Base-by-base conservation (phyloP, 805 yeast species). In the Ogataea polymorpha region DNA sequence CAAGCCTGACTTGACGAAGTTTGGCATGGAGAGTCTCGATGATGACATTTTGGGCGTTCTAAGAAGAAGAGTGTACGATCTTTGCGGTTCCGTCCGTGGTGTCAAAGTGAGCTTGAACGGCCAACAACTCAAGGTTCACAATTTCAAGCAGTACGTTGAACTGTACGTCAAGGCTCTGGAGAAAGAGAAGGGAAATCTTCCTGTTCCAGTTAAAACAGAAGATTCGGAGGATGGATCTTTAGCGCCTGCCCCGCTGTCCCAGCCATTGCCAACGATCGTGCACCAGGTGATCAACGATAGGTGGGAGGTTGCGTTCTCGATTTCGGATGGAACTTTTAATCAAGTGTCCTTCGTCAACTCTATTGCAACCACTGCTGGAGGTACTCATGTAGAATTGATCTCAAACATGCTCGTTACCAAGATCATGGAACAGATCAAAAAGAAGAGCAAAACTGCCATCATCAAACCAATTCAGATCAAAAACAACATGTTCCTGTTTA, bases 341-440 rank as follows among this genome's bases (percentile, higher is more conserved):
- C 99, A 93, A 62, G 93, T 93, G 31, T 90, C 97, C 25, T 93
- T 93, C 67, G 99, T 93, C 12, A 93, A 93, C 61, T 89, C 97
- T 6, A 93, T 93, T 60, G 99, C 99, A 0, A 93, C 99, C 0
- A 91, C 98, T 0, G 69, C 91, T 1, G 99, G 99, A 45, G 99
- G 99, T 53, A 86, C 99, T 0, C 99, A 93, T 62, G 95, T 89
- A 25, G 89, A 83, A 51, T 79, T 82, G 59, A 74, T 90, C 23
- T 71, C 95, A 4, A 96, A 91, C 61, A 87, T 90, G 66, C 75
- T 93, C 41, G 82, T 87, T 18, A 77, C 73, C 46, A 89, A 86
- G 61, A 76, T 90, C 41, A 67, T 80, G 41, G 96, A 86, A 11
- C 68, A 72, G 7, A 68, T 90, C 49, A 86, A 82, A 60, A 87